Base-by-base conservation (phyloP, 345 rosid species). In the Brassica nigra region DNA sequence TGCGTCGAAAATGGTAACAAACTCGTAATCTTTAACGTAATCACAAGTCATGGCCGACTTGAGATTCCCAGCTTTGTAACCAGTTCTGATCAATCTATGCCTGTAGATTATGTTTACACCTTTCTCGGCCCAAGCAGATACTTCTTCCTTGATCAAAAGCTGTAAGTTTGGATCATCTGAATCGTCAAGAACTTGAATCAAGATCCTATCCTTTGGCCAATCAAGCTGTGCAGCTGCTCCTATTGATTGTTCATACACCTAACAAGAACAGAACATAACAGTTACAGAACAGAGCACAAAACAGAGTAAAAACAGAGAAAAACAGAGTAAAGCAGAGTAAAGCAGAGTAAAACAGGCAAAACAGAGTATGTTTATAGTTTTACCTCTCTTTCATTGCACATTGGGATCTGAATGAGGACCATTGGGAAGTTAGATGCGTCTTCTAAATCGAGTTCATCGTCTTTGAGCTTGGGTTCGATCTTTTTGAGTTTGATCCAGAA, bases 51-150 rank as follows among this genome's bases (percentile, higher is more conserved):
- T 54, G 1, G 61, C 61, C 0, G 61, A 54, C 61, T 54, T 54
- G 23, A 54, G 61, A 54, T 54, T 54, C 61, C 61, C 61, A 54
- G 61, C 61, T 54, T 54, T 54, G 61, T 54, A 54, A 16, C 61
- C 61, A 16, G 61, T 54, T 16, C 61, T 54, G 61, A 54, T 54
- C 27, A 54, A 16, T 2, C 61, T 54, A 16, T 54, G 61, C 27
- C 61, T 54, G 61, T 54, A 54, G 61, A 54, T 54, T 2, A 54
- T 54, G 27, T 54, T 54, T 7, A 54, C 61, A 7, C 61, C 61
- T 54, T 16, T 54, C 61, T 54, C 61, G 6, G 61, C 61, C 61
- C 61, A 54, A 16, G 10, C 61, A 6, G 61, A 54, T 54, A 54
- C 61, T 15, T 54, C 61, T 54, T 54, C 28, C 61, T 54, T 54